Evolutionary conservation across 371 early-diverging fungal species (phyloP).

Genomic region (Syncephalastrum racemosum): DNA sequence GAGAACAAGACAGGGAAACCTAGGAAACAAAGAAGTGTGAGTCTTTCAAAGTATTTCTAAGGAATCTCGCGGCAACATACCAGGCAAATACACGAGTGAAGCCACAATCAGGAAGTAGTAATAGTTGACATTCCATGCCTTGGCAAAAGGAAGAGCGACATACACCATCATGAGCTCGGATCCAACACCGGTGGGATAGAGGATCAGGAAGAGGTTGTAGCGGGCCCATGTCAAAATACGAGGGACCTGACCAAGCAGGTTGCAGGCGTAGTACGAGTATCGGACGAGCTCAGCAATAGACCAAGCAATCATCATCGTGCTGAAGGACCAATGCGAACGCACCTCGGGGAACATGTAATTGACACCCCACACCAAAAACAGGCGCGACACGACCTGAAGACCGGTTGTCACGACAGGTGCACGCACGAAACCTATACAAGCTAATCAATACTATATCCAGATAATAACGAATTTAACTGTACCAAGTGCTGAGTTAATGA

Average conservation of each 20-base stretch:
- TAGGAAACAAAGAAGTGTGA: conserved; percentile 8
- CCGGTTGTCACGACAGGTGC: conserved; percentile 78
- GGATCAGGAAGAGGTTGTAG: conserved; percentile 57
- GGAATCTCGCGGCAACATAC: conserved; percentile 33
- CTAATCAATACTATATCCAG: no score
- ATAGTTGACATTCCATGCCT: conserved; percentile 46
- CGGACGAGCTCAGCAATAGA: conserved; percentile 87
- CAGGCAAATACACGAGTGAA: conserved; percentile 70
- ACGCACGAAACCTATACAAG: conserved; percentile 67
- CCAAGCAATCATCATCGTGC: conserved; percentile 93
- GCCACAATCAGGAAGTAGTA: conserved; percentile 54
- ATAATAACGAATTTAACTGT: conserved; percentile 3
- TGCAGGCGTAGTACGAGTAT: conserved; percentile 82
- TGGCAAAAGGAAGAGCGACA: conserved; percentile 68
- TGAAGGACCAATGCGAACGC: conserved; percentile 64
- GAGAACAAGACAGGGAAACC: conserved; percentile 84
- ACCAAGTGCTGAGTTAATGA: conserved; percentile 24
- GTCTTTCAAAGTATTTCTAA: background rate
- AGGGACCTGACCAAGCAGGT: conserved; percentile 57
- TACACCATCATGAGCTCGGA: conserved; percentile 82
- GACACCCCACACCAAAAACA: conserved; percentile 84
- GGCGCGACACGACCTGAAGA: conserved; percentile 86
- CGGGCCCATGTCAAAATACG: conserved; percentile 65
- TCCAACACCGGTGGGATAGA: conserved; percentile 90
- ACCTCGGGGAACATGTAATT: conserved; percentile 68